Base-by-base conservation (phyloP, 2,329 filamentous ascomycete species). In the Falciphora oryzae region DNA sequence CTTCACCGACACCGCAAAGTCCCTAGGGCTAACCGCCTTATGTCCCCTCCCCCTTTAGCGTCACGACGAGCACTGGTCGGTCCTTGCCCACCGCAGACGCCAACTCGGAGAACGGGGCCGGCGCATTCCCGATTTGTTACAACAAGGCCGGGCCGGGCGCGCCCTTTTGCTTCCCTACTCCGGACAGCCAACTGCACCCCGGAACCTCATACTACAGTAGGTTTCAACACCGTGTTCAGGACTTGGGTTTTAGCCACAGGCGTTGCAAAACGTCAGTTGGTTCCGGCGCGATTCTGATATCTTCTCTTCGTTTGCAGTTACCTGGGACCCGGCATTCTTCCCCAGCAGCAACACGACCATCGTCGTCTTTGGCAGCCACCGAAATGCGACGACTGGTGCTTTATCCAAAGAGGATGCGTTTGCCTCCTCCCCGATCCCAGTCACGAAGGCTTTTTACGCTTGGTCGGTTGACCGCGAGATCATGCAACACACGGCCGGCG, bases 321-420 rank as follows among this genome's bases (percentile, higher is more conserved):
- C 82, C 32, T 86, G 84, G 83, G 83, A 87, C 68, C 76, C 83
- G 29, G 74, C 78, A 62, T 82, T 76, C 73, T 85, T 83, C 75
- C 75, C 76, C 69, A 71, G 74, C 61, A 73, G 76, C 64, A 77
- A 79, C 69, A 75, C 75, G 29, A 77, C 75, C 59, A 70, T 80
- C 64, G 69, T 72, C 11, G 62, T 78, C 62, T 68, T 73, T 5
- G 77, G 74, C 68, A 73, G 73, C 70, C 78, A 78, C 67, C 73
- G 80, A 67, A 77, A 82, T 70, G 73, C 75, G 67, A 75, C 74
- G 64, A 68, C 67, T 1, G 71, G 71, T 66, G 65, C 62, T 8
- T 18, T 69, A 35, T 67, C 68, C 16, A 65, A 68, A 35, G 70
- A 73, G 64, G 32, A 44, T 18, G 76, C 73, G 56, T 77, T 77